Base-by-base conservation (phyloP, 306 rosid species). In the Begonia peltatifolia region DNA sequence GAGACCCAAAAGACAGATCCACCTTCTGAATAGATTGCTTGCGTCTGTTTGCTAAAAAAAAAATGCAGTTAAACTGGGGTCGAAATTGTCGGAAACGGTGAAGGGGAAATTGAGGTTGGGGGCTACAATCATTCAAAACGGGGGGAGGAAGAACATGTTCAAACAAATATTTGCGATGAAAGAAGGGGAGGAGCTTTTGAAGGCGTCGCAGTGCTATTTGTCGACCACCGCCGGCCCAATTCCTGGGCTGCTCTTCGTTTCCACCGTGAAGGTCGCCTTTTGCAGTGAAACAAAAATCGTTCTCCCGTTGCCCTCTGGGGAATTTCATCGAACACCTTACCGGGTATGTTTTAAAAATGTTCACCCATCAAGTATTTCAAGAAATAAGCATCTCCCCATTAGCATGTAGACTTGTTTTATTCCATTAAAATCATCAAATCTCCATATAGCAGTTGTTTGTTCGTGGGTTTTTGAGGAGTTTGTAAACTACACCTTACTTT, bases 181-280 rank as follows among this genome's bases (percentile, higher is more conserved):
- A 12, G 80, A 74, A 67, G 87, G 77, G n/a, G 94, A 87, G 64
- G 22, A 76, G 73, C 71, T 87, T 11, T 67, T 87, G 65, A 87
- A 87, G 57, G 96, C 96, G 14, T 87, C 90, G 6, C 96, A 81
- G 14, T 87, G 96, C 52, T 87, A 87, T 62, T 56, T 87, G 23
- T 81, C 79, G 6, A 83, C 96, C 11, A 78, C 83, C 22, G 74
- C 64, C 47, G 94, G 96, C 56, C 94, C 96, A 50, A 78, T 87
- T 71, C 80, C 96, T 38, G 96, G 96, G 41, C 71, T 74, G 53
- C 87, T 81, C 51, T 87, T 81, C 41, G 65, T 81, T 43, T 87
- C 94, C 12, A 83, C 84, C 10, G 44, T 70, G 18, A 87, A 79
- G 58, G 63, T 87, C 73, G 87, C 81, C 2, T 87, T 87, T 47